A percentile compares a stretch with the other conserved stretches of the same genome.
Conservation (phyloP, 371 early-diverging fungal species). For the Actinomortierella ambigua region DNA sequence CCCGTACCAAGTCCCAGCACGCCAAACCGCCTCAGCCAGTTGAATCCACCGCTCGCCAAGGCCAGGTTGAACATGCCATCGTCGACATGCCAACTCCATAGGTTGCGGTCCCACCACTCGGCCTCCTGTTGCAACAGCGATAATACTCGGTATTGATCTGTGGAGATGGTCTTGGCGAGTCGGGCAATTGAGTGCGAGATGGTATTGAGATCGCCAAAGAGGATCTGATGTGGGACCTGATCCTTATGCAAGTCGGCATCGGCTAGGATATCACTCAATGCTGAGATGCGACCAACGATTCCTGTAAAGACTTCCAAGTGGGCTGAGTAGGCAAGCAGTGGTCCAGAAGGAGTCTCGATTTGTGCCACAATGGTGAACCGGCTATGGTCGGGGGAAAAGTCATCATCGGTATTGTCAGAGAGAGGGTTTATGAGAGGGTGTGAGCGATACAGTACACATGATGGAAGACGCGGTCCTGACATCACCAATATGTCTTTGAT, state of each 20-base stretch:
- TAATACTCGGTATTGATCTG: constrained; percentile 68
- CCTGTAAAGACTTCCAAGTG: constrained; percentile 84
- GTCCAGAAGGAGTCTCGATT: constrained; percentile 51
- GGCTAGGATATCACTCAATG: constrained; percentile 71
- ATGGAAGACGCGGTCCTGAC: no score
- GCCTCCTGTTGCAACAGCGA: constrained; percentile 73
- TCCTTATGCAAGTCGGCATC: constrained; percentile 53
- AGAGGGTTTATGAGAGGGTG: no score
- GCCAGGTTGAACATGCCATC: constrained; percentile 53
- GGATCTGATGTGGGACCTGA: constrained; percentile 65
- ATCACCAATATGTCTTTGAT: not conserved
- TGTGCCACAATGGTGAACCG: constrained; percentile 63
- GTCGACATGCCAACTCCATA: constrained; percentile 51
- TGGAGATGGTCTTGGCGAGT: constrained; percentile 67
- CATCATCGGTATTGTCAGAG: not conserved
- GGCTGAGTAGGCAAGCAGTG: constrained; percentile 68
- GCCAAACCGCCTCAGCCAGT: constrained; percentile 21
- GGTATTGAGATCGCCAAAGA: constrained; percentile 84
- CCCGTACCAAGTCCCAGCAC: constrained; percentile 17
- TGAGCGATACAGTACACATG: no score
- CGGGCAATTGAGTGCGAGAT: constrained; percentile 83
- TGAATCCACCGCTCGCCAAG: constrained; percentile 50
- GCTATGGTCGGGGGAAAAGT: constrained; percentile 22
- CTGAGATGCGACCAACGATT: constrained; percentile 66
- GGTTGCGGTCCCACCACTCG: constrained; percentile 71